phyloP scores from a whole-genome alignment of 139 green algal genomes.

The Marvania coccoides region DNA sequence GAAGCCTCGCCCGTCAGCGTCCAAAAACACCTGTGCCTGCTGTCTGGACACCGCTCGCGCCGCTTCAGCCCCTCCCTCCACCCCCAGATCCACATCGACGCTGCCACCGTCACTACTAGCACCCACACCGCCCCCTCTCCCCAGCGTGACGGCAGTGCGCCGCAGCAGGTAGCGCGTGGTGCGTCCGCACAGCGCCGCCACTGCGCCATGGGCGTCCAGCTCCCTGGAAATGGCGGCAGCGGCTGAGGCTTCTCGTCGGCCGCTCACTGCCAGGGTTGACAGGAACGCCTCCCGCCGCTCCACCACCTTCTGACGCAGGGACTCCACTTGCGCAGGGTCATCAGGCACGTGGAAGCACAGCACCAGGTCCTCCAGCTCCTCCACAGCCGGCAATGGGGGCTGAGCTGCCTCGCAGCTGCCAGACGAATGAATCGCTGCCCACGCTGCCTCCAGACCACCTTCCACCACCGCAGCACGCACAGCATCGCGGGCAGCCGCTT shows the following conservation, averaged over 20 bases:
- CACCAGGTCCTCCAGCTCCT: neutral
- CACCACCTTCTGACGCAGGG: neutral
- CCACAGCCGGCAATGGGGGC: neutral
- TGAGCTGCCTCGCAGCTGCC: too few relatives aligned
- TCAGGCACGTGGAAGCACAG: neutral
- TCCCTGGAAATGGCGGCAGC: conserved; percentile 8
- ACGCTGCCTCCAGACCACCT: too few relatives aligned
- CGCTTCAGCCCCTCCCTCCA: neutral
- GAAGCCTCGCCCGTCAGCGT: conserved; percentile 49
- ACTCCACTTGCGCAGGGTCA: neutral
- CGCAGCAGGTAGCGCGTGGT: conserved; percentile 26
- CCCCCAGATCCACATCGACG: conserved; percentile 43
- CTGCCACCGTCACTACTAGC: neutral
- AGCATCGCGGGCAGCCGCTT: too few relatives aligned
- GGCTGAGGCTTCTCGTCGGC: neutral
- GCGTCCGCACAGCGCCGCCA: conserved; percentile 30
- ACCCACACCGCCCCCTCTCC: conserved; percentile 16
- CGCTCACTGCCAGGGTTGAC: neutral
- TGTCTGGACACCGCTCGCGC: conserved; percentile 36
- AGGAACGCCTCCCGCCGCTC: neutral
- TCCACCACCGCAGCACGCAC: too few relatives aligned
- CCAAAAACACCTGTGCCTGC: conserved; percentile 33
- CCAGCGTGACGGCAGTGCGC: conserved; percentile 24
- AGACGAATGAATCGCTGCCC: too few relatives aligned
- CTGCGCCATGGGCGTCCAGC: conserved; percentile 32